phyloP scores from a whole-genome alignment of 495 filamentous ascomycete genomes.

The Hamigera avellanea region DNA sequence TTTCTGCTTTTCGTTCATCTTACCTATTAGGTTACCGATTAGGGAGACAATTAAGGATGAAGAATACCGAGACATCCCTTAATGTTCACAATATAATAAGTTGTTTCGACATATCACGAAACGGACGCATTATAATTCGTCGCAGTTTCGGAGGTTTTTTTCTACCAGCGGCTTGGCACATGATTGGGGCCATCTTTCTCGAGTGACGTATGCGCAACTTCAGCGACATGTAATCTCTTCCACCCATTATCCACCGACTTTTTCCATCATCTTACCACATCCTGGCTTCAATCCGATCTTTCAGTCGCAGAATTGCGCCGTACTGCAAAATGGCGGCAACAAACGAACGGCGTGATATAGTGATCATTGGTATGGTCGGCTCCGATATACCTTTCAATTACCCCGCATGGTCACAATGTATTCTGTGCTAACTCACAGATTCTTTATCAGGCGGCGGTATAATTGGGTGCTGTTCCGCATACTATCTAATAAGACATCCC shows the following conservation, averaged over 20 bases:
- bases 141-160: too few species aligned
- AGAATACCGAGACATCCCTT: too few species aligned
- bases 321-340: constrained; percentile 23
- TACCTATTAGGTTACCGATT: too few species aligned
- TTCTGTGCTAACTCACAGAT: constrained; percentile 10
- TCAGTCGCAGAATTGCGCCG: constrained; percentile 10
- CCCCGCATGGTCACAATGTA: constrained; percentile 17
- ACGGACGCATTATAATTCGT: too few species aligned
- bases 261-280: constrained; percentile 4
- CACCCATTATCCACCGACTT: not conserved
- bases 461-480: constrained; percentile 87
- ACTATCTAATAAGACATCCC: constrained; percentile 84
- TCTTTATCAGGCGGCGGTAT: constrained; percentile 71
- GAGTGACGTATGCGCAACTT: constrained; percentile 8
- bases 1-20: not conserved
- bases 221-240: not conserved
- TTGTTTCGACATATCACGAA: too few species aligned
- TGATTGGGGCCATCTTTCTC: constrained; percentile 9
- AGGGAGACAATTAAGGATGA: too few species aligned
- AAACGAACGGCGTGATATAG: constrained; percentile 45
- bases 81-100: too few species aligned
- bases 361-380: constrained; percentile 51
- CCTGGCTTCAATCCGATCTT: constrained; percentile 17
- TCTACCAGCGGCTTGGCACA: constrained; percentile 8
- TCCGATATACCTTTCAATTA: constrained; percentile 6